Evolutionary conservation across 2,329 filamentous ascomycete genomes (phyloP).

Genomic region (Aspergillus ustus): DNA sequence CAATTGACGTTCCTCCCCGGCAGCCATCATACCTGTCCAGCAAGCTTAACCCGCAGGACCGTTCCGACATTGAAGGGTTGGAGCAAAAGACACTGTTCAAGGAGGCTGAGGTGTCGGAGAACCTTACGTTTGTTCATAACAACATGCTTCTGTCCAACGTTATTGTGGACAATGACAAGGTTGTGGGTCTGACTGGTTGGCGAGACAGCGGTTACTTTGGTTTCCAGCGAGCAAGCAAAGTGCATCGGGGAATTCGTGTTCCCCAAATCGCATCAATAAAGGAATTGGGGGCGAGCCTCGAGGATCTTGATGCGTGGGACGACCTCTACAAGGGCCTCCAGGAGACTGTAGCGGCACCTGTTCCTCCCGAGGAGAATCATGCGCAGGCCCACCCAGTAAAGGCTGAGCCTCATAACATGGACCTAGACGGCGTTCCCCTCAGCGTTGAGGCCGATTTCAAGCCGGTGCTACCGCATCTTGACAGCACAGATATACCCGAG

Average conservation of each 20-base stretch:
- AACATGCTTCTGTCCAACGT: slow-evolving; percentile 43
- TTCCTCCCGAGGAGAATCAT: slow-evolving; percentile 22
- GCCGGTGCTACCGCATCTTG: slow-evolving; percentile 27
- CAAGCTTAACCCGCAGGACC: slow-evolving; percentile 36
- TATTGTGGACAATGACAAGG: slow-evolving; percentile 40
- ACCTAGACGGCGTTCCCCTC: slow-evolving; percentile 35
- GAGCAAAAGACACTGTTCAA: slow-evolving; percentile 42
- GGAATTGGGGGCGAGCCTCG: neutral
- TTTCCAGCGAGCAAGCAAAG: slow-evolving; percentile 35
- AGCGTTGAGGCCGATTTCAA: slow-evolving; percentile 34
- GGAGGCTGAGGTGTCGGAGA: slow-evolving; percentile 30
- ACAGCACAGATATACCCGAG: slow-evolving; percentile 28
- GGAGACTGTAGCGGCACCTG: slow-evolving; percentile 20
- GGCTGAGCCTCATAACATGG: slow-evolving; percentile 35
- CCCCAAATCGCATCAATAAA: slow-evolving; percentile 24
- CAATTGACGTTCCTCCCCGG: slow-evolving; percentile 30
- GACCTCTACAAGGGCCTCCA: slow-evolving; percentile 41
- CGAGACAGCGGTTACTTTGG: slow-evolving; percentile 47
- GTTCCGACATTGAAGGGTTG: slow-evolving; percentile 27
- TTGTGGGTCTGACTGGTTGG: slow-evolving; percentile 47
- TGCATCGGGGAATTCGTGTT: slow-evolving; percentile 40
- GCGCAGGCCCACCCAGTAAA: slow-evolving; percentile 37
- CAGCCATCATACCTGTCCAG: slow-evolving; percentile 41
- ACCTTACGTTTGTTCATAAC: slow-evolving; percentile 43
- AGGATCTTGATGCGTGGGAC: slow-evolving; percentile 33